Evolutionary conservation across 768 basidiomycete genomes (phyloP).

Genomic region (Terana coerulea): DNA sequence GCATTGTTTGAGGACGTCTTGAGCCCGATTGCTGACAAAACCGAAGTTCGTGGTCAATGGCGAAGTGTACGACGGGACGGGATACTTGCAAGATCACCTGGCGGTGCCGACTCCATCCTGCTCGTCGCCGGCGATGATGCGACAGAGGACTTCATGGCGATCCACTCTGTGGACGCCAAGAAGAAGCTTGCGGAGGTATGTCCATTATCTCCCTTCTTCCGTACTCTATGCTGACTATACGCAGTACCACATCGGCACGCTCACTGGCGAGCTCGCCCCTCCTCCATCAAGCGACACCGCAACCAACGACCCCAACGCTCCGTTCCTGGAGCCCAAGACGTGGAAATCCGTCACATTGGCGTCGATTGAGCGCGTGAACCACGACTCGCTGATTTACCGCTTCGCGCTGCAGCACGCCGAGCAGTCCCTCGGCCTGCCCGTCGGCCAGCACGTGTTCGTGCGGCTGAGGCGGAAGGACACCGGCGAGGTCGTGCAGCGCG

Average conservation of each 20-base stretch:
- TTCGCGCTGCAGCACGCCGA: conserved; percentile 41
- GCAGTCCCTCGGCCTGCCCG: conserved; percentile 47
- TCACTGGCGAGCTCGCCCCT: conserved; percentile 17
- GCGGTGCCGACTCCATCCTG: conserved; percentile 51
- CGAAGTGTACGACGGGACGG: conserved; percentile 49
- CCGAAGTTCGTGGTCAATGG: conserved; percentile 55
- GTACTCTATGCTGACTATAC: conserved; percentile 3
- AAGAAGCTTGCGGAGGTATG: conserved; percentile 38
- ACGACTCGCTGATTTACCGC: conserved; percentile 47
- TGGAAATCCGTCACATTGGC: conserved; percentile 47
- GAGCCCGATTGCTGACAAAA: conserved; percentile 10
- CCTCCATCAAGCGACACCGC: conserved; percentile 3
- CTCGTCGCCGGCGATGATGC: conserved; percentile 56
- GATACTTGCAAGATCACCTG: conserved; percentile 55
- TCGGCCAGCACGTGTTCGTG: conserved; percentile 59
- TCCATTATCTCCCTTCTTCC: neutral
- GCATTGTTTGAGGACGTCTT: neutral
- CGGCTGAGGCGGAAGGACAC: conserved; percentile 33
- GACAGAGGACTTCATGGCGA: conserved; percentile 61
- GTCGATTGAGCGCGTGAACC: conserved; percentile 37
- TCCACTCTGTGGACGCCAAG: conserved; percentile 52
- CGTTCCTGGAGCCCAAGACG: conserved; percentile 41
- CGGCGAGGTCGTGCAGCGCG: conserved; percentile 48
- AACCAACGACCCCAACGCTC: conserved; percentile 10
- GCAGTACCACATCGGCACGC: conserved; percentile 48